These are phyloP conservation scores for Dactylellina drechsleri DNA, from an alignment of 2,329 filamentous ascomycete species.

Conservation along the genomic window DNA sequence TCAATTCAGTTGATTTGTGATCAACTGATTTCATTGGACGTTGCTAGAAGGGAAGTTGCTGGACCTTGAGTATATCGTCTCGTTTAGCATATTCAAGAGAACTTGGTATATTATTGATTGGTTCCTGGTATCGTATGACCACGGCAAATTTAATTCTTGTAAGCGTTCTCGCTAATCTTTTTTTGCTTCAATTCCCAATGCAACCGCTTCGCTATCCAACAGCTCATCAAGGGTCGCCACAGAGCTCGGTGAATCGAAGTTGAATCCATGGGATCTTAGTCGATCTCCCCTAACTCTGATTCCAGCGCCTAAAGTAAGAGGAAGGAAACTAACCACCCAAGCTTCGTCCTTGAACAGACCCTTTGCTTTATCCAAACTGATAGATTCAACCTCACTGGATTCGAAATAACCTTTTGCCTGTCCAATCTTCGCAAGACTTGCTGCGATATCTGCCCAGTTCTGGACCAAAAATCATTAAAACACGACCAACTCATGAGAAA, in stretches of 20 bases:
- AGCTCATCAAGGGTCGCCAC: slow-evolving; percentile 13
- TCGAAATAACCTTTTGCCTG: slow-evolving; percentile 30
- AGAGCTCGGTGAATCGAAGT: slow-evolving; percentile 14
- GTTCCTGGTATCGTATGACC: too few species aligned
- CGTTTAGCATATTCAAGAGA: too few species aligned
- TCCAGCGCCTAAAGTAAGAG: slow-evolving; percentile 11
- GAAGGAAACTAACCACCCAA: slow-evolving; percentile 3
- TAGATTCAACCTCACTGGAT: slow-evolving; percentile 5
- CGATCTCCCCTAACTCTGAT: slow-evolving; percentile 14
- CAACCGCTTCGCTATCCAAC: slow-evolving; percentile 17
- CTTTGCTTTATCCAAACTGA: slow-evolving; percentile 14
- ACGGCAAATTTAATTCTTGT: too few species aligned
- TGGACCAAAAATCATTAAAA: background rate
- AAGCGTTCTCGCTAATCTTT: background rate
- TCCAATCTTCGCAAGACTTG: slow-evolving; percentile 20
- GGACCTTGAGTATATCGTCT: too few species aligned
- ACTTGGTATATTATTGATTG: too few species aligned
- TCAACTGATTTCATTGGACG: too few species aligned
- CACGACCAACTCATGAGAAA: background rate
- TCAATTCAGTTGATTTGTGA: too few species aligned
- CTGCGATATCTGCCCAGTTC: slow-evolving; percentile 21
- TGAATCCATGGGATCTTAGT: background rate
- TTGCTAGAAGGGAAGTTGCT: too few species aligned
- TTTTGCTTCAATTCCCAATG: slow-evolving; percentile 19
- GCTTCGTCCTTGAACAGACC: slow-evolving; percentile 1